A percentile compares a stretch with the other conserved stretches of the same genome.
Conservation (phyloP, 192 early-diverging fungal genomes). For the Chytriomyces confervae region DNA sequence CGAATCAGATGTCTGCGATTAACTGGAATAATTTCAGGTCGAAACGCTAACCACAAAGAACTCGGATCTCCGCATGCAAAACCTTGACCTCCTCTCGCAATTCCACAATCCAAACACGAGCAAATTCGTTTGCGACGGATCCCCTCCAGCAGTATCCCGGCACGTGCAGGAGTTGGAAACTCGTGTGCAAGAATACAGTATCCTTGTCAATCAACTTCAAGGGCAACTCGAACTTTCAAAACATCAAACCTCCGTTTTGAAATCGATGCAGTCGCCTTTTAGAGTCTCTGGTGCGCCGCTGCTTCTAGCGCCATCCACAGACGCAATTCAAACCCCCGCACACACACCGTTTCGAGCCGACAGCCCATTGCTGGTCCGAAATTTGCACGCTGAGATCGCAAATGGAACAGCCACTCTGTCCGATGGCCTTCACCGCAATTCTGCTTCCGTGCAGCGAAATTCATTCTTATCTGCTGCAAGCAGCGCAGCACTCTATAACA, state of each 20-base stretch:
- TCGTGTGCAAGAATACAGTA: constrained; percentile 10
- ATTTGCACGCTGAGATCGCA: too few relatives aligned
- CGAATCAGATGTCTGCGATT: background rate
- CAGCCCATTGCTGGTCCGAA: background rate
- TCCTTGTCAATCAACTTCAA: constrained; percentile 16
- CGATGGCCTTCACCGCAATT: background rate
- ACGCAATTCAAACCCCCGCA: background rate
- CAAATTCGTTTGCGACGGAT: background rate
- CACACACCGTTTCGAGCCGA: background rate
- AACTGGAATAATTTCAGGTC: constrained; percentile 4
- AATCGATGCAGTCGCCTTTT: too few relatives aligned
- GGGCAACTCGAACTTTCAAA: background rate
- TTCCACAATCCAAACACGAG: background rate
- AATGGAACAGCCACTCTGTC: background rate
- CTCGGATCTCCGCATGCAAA: constrained; percentile 14
- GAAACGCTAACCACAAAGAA: constrained; percentile 1
- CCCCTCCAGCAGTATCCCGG: background rate
- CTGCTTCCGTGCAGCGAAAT: background rate
- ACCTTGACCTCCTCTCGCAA: constrained; percentile 11
- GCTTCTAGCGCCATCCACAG: background rate
- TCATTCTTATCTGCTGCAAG: background rate
- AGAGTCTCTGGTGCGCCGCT: background rate
- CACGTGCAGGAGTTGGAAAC: background rate
- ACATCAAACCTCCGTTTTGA: background rate
- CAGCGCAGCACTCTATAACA: background rate